Evolutionary conservation across 331 rosid species (phyloP), one percentile per base, ranked within the genome.

Genomic region (Erythrophleum ivorense): DNA sequence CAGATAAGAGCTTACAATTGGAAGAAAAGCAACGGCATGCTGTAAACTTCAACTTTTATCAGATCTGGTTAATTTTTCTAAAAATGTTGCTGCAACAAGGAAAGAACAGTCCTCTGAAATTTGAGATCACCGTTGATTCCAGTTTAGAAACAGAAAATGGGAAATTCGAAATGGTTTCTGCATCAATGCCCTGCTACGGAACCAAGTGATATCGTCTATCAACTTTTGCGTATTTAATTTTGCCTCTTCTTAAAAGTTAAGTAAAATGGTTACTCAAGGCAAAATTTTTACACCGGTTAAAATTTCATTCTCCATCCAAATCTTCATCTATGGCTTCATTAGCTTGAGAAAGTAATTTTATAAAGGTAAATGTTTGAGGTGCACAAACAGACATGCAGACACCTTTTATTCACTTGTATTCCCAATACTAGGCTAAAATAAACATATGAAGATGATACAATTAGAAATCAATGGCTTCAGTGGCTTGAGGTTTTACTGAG

Each of bases 21-120:
- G 68, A 80, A 76, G 82, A 80, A 53, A 87, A 64, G 5, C 85
- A 80, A 40, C n/a, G 10, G 80, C 60, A 10, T 48, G 76, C 18
- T 66, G 77, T 58, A 57, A 73, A 70, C 18, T 68, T 78, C 4
- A 75, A 87, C 87, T 81, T 88, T n/a, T 85, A 83, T 77, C 73
- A 64, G 69, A 80, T 92, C 19, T 95, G 97, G 97, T 84, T 90
- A 71, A 80, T 95, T 76, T 78, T 95, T 79, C 82, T 95, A 59
- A 93, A 88, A 86, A 33, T 87, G 77, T 83, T 91, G 87, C 84
- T 93, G 86, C 86, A 80, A 34, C 92, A 90, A 86, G 92, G 91
- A 76, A 89, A 82, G 62, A 94, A 92, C 76, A 75, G 89, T 34
- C 92, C 97, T 73, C 79, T 89, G 77, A 88, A 88, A 81, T 87